Percentiles rank a stretch among this genome's conserved stretches.
Conservation (phyloP, 2,329 filamentous ascomycete genomes). For the Aureobasidium musti region DNA sequence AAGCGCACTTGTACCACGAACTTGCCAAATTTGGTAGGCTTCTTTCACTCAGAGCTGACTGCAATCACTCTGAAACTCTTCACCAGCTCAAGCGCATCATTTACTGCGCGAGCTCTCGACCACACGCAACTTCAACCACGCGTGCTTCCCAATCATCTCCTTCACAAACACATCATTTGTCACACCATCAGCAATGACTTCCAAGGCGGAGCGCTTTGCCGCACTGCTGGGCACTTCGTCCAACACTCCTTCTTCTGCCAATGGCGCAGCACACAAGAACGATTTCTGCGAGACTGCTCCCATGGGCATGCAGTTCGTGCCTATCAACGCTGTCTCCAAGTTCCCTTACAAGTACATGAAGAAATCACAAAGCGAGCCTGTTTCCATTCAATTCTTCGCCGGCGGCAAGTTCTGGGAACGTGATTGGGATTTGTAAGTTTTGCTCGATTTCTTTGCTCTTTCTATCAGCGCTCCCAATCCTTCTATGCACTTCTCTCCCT, state of each 20-base stretch:
- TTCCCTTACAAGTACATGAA: slow-evolving; percentile 64
- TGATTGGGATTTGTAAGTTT: slow-evolving; percentile 74
- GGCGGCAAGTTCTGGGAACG: slow-evolving; percentile 59
- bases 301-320: slow-evolving; percentile 42
- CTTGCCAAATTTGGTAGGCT: background rate
- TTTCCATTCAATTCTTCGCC: slow-evolving; percentile 58
- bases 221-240: background rate
- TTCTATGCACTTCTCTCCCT: background rate
- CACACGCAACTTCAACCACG: slow-evolving; percentile 19
- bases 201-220: slow-evolving; percentile 22
- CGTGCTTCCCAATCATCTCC: background rate
- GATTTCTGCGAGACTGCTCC: slow-evolving; percentile 40
- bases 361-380: slow-evolving; percentile 44
- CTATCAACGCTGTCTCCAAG: slow-evolving; percentile 53
- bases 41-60: background rate
- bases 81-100: background rate
- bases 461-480: background rate
- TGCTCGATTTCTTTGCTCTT: background rate
- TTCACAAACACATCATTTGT: background rate
- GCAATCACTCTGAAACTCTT: background rate
- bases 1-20: background rate
- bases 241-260: no score
- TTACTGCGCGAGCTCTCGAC: slow-evolving; percentile 7
- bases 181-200: slow-evolving; percentile 10
- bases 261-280: background rate